Conservation (phyloP, 2,329 filamentous ascomycete genomes). For the Hypoxylon sp. region DNA sequence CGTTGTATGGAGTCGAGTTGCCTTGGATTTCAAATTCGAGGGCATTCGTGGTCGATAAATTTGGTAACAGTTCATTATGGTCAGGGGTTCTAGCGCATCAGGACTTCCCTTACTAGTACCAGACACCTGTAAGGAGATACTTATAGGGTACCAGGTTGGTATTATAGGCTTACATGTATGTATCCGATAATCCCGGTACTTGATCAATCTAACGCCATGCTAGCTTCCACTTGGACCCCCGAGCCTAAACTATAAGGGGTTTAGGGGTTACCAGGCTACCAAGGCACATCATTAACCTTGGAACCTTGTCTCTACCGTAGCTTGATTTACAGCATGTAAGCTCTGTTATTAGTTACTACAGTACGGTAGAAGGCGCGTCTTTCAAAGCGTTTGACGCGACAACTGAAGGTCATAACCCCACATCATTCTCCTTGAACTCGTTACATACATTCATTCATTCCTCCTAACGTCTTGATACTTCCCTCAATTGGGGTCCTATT, state of each 20-base stretch:
- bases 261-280: background rate
- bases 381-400: slow-evolving; percentile 27
- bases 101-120: background rate
- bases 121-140: background rate
- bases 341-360: background rate
- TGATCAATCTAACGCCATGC: slow-evolving; percentile 1
- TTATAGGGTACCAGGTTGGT: background rate
- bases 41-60: slow-evolving; percentile 36
- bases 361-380: slow-evolving; percentile 28
- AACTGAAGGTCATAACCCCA: slow-evolving; percentile 26
- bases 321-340: background rate
- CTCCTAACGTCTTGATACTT: background rate
- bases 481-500: slow-evolving; percentile 4
- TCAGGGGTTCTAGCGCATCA: slow-evolving; percentile 8
- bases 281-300: background rate
- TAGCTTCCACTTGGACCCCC: background rate
- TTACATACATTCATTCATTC: background rate
- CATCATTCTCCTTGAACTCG: slow-evolving; percentile 10
- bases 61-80: slow-evolving; percentile 30
- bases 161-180: background rate
- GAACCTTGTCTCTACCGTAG: no score
- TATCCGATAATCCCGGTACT: slow-evolving; percentile 11
- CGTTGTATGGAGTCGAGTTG: slow-evolving; percentile 15
- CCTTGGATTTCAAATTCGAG: slow-evolving; percentile 24
- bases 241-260: slow-evolving; percentile 7